Percentiles rank a stretch among this genome's conserved stretches.
phyloP scores from a whole-genome alignment of 2,329 filamentous ascomycete species.

The Metarhizium humberi region DNA sequence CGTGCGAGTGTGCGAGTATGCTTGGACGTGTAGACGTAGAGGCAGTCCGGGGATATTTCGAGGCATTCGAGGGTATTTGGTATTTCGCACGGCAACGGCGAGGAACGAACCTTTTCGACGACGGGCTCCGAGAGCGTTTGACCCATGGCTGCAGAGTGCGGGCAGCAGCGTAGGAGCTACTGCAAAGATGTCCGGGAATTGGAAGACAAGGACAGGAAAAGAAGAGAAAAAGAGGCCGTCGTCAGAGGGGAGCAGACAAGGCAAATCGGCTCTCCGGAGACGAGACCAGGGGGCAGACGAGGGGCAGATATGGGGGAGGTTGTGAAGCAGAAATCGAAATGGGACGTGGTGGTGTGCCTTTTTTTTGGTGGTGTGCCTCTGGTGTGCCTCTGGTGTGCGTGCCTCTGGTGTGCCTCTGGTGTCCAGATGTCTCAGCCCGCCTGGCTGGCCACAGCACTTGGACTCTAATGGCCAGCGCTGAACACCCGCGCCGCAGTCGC shows the following conservation, averaged over 20 bases:
- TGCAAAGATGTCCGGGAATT: conserved; percentile 12
- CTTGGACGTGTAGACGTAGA: background rate
- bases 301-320: background rate
- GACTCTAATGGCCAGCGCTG: too few species aligned
- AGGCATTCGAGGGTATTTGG: background rate
- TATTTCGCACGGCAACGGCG: background rate
- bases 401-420: background rate
- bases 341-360: background rate
- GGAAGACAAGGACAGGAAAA: conserved; percentile 4
- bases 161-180: conserved; percentile 15
- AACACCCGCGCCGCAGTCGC: too few species aligned
- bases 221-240: background rate
- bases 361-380: background rate
- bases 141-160: conserved; percentile 58
- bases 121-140: conserved; percentile 99
- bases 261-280: conserved; percentile 2
- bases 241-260: conserved; percentile 4
- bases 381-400: background rate
- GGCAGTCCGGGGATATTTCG: too few species aligned
- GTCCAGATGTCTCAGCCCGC: background rate
- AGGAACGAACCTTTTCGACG: conserved; percentile 76
- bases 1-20: background rate
- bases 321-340: conserved; percentile 3
- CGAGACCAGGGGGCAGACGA: conserved; percentile 1
- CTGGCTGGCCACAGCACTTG: too few species aligned